Base-by-base conservation (phyloP, 1,284 basidiomycete species). In the Cryptococcus depauperatus region DNA sequence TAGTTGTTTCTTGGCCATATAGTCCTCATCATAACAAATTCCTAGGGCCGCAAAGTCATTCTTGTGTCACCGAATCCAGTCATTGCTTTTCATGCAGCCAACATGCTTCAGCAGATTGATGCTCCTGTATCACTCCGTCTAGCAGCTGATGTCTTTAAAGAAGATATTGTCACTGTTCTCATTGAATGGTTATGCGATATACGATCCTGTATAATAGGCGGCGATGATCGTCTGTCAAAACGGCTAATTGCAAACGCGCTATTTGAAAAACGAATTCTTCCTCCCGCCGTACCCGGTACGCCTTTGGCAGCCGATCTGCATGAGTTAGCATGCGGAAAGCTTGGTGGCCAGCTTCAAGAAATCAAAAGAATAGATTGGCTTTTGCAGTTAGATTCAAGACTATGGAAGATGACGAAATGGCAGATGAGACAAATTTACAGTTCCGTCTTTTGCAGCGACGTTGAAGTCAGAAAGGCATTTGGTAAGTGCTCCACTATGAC, bases 91-190 rank as follows among this genome's bases (percentile, higher is more conserved):
- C 82, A 88, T 56, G 81, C 84, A 42, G 88, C 89, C 0, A 82
- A 81, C 42, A 77, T 79, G 44, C 81, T 99, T 48, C 76, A 82
- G 11, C 83, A 87, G 58, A 91, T 97, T 52, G 92, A 97, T 60
- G 75, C 98, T 1, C 87, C 86, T 5, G 87, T 97, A 18, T 92
- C 89, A 1, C 81, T 98, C 42, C 80, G 90, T 5, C 78, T 85
- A 18, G 84, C 88, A 3, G 84, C 85, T 58, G 90, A 96, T 61
- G 84, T 85, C 0, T 96, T 90, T 64, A 79, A 83, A 51, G 93
- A 98, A 64, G 84, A 93, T 62, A 77, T 91, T 14, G 81, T 81
- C 5, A 82, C 81, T 1, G 80, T 86, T 25, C 78, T 93, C 46
- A 82, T 93, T 50, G 82, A 87, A 54, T 92, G 85, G 82, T 73